These are phyloP conservation scores for Metschnikowia colocasiae DNA, from an alignment of 805 yeast genomes.

Conservation along the genomic window DNA sequence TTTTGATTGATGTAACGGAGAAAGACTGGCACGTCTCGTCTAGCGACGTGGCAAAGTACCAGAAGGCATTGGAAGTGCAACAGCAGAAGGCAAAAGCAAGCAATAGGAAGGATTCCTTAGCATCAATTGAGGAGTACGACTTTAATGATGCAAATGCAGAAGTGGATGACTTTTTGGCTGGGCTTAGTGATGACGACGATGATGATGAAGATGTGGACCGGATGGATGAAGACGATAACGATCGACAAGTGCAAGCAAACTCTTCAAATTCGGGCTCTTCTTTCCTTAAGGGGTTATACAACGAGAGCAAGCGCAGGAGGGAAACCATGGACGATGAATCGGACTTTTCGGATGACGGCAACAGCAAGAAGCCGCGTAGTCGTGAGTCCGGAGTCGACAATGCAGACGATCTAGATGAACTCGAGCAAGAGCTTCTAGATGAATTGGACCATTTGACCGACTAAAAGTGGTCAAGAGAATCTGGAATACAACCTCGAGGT, in stretches of 20 bases:
- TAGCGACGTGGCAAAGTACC: slow-evolving; percentile 44
- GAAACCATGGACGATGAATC: slow-evolving; percentile 11
- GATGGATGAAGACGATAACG: slow-evolving; percentile 28
- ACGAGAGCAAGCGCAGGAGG: slow-evolving; percentile 17
- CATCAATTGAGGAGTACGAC: slow-evolving; percentile 35
- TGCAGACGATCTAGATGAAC: slow-evolving; percentile 39
- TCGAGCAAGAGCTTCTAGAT: slow-evolving; percentile 48
- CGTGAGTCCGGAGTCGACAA: neutral
- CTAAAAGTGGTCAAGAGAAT: neutral
- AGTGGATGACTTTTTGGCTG: slow-evolving; percentile 48
- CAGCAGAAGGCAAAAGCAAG: slow-evolving; percentile 13
- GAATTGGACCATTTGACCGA: slow-evolving; percentile 45
- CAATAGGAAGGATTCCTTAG: slow-evolving; percentile 25
- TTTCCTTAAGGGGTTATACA: slow-evolving; percentile 27
- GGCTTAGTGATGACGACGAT: slow-evolving; percentile 34
- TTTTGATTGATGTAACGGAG: slow-evolving; percentile 46
- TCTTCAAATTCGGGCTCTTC: slow-evolving; percentile 14
- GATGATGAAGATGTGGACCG: slow-evolving; percentile 28
- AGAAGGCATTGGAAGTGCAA: slow-evolving; percentile 26
- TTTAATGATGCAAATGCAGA: slow-evolving; percentile 42
- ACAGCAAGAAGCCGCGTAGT: slow-evolving; percentile 5
- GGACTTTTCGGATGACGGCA: slow-evolving; percentile 8
- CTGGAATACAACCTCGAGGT: too few relatives aligned
- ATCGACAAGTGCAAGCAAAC: slow-evolving; percentile 12
- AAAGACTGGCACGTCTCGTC: slow-evolving; percentile 42